Base-by-base conservation (phyloP, 179 eudicot species). In the Beta lomatogona region DNA sequence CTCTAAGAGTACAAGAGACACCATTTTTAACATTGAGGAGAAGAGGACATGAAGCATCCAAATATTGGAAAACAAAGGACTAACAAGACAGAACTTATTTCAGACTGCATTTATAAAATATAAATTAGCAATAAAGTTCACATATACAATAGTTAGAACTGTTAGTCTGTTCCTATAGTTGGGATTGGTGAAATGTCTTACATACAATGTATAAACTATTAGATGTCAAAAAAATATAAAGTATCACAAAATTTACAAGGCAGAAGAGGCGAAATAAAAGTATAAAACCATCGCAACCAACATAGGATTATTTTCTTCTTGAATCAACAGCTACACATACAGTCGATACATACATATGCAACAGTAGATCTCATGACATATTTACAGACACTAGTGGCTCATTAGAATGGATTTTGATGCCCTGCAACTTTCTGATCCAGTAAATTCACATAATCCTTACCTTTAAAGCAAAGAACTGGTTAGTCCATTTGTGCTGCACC, bases 401-500 rank as follows among this genome's bases (percentile, higher is more conserved):
- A 44, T 52, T 44, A 21, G 28, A 81, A 83, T 73, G 59, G 21
- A 55, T 25, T 25, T 65, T 25, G 28, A 21, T 74, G 54, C 21
- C 36, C 25, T 50, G 36, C 6, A 13, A 16, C 59, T 9, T 12
- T 53, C 28, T 45, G 4, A 66, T 25, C 31, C 53, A 77, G 52
- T 76, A 44, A 11, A 55, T 45, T 44, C 21, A 48, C 44, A 22
- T 57, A 60, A 71, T 65, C 9, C 79, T 44, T 94, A 79, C 99
- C 99, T 87, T 96, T 91, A 96, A 88, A 88, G 99, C 98, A 80
- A 96, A 94, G 89, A 96, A 96, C 82, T 96, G 99, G 74, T 88
- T 89, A 53, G 99, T 96, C 99, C 98, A 94, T 85, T 96, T 96
- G 89, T 94, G 98, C 78, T 91, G 99, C 83, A 96, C 98, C 90